Evolutionary conservation across 352 stramenopile genomes (phyloP), one percentile per base, ranked within the genome.

Genomic region (Phytopythium vexans): DNA sequence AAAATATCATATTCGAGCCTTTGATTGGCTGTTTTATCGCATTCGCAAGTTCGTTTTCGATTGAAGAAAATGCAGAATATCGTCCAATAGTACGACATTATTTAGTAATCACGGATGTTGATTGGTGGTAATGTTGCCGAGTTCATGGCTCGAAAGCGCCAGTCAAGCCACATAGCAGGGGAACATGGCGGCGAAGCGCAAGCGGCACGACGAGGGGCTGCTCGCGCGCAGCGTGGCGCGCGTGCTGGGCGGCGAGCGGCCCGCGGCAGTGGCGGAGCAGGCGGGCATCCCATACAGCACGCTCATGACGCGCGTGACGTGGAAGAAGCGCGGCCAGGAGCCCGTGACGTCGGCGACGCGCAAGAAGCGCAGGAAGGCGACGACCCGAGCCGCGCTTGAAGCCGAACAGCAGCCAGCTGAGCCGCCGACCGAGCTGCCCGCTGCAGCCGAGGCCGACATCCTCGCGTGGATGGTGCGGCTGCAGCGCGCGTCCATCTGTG

Each of bases 251-350:
- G 57, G 57, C 15, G 57, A 64, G 50, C 52, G 51, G 21, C 43
- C 57, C 21, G 53, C 45, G 12, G 21, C 21, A 10, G 51, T 64
- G 39, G 49, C 50, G 21, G 53, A 60, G 21, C 32, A 64, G 45
- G 35, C 45, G 1, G 8, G 45, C 4, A 58, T 64, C 40, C 56
- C 56, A 3, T 64, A 64, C 40, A 59, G 49, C n/a, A 64, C 56
- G 35, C 33, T 64, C 15, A 16, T 64, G 45, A 53, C 49, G 9
- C 56, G 56, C 3, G 57, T 64, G 14, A 39, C 46, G n/a, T 55
- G 57, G 50, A 54, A 49, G 45, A 64, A 54, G 48, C 56, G 40
- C 45, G 57, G 57, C 12, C 57, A 64, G 31, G 39, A 64, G 35
- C 51, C 45, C 6, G 43, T 39, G 46, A 43, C 39, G 34, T 12